These are phyloP conservation scores for Rhynchosporium agropyri DNA, from an alignment of 2,329 filamentous ascomycete genomes.

Conservation along the genomic window DNA sequence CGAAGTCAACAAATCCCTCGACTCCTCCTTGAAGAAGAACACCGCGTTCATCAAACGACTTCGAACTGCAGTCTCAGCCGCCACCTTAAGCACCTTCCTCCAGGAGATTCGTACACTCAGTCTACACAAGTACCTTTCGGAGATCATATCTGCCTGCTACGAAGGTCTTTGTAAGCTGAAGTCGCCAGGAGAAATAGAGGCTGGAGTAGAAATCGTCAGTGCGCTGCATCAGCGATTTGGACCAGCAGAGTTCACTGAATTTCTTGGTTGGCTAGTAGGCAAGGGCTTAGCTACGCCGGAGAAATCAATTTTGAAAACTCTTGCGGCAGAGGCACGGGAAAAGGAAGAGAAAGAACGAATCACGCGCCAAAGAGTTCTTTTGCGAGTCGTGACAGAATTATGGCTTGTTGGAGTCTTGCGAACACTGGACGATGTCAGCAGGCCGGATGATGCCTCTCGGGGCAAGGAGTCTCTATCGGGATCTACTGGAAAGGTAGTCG, in stretches of 20 bases:
- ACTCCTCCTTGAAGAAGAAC: constrained; percentile 97
- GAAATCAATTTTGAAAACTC: constrained; percentile 75
- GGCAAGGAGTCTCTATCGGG: constrained; percentile 49
- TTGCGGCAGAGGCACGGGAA: constrained; percentile 81
- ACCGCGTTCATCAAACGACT: constrained; percentile 97
- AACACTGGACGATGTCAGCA: constrained; percentile 70
- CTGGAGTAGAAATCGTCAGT: constrained; percentile 89
- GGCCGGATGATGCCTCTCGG: constrained; percentile 62
- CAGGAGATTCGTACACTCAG: constrained; percentile 89
- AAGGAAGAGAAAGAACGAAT: constrained; percentile 95
- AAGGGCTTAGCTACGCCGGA: constrained; percentile 91
- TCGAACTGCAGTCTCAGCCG: constrained; percentile 81
- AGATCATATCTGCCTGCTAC: constrained; percentile 94
- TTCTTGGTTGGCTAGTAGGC: constrained; percentile 89
- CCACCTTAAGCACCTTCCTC: constrained; percentile 80
- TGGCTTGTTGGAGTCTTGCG: constrained; percentile 90
- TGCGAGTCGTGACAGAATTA: constrained; percentile 90
- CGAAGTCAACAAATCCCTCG: constrained; percentile 72
- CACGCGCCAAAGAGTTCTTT: constrained; percentile 78
- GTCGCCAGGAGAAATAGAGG: constrained; percentile 85
- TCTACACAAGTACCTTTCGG: constrained; percentile 93
- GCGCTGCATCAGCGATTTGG: constrained; percentile 96
- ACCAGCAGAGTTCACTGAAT: constrained; percentile 84
- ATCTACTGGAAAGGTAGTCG: constrained; percentile 63
- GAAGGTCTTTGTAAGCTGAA: constrained; percentile 93